These are phyloP conservation scores for Striga hermonthica DNA, from an alignment of 305 asterid genomes.

Conservation along the genomic window DNA sequence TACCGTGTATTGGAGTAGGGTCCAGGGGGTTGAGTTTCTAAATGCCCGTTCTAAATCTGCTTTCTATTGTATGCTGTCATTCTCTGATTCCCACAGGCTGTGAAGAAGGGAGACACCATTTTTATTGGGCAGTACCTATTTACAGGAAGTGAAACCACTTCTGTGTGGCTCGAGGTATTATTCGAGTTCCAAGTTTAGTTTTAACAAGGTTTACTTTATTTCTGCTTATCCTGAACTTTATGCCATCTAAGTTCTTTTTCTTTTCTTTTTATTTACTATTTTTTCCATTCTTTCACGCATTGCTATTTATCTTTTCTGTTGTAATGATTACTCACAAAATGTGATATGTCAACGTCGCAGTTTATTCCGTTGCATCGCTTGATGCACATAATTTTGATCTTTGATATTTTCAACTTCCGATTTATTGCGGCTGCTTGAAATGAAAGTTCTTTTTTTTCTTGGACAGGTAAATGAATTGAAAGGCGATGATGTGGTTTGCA, in stretches of 20 bases:
- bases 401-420: background rate
- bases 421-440: constrained; percentile 10
- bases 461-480: constrained; percentile 72
- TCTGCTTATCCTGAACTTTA: no score
- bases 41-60: background rate
- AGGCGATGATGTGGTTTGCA: constrained; percentile 71
- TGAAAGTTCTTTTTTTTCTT: constrained; percentile 23
- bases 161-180: constrained; percentile 93
- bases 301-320: no score
- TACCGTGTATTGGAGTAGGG: no score
- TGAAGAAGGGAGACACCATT: constrained; percentile 89
- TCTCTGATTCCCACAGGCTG: constrained; percentile 57
- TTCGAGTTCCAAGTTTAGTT: constrained; percentile 19
- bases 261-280: no score
- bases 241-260: background rate
- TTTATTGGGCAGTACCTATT: constrained; percentile 90
- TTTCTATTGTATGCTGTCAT: constrained; percentile 13
- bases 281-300: no score
- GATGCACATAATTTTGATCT: background rate
- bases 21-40: background rate
- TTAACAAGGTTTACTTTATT: constrained; percentile 5
- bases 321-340: no score
- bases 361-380: constrained; percentile 19
- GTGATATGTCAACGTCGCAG: constrained; percentile 11
- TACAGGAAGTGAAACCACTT: constrained; percentile 96